These are phyloP conservation scores for Suillus paluster DNA, from an alignment of 768 basidiomycete genomes.

Conservation along the genomic window DNA sequence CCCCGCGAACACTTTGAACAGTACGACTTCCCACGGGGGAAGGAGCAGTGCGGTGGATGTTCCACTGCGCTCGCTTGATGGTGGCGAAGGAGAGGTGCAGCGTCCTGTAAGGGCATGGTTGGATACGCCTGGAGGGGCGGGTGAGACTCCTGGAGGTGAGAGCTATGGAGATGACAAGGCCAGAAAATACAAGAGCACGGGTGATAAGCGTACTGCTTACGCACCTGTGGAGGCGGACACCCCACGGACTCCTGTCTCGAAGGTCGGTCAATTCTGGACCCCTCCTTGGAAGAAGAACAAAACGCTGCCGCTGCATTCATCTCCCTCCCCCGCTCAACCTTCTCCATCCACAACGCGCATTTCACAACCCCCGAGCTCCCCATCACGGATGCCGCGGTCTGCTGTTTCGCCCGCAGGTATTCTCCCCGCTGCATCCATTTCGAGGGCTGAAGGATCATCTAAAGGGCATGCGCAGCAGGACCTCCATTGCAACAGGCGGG, in stretches of 20 bases:
- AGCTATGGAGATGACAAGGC: background rate
- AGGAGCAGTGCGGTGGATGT: conserved; percentile 1
- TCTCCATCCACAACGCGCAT: conserved; percentile 18
- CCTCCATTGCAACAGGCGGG: conserved; percentile 5
- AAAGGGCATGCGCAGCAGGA: conserved; percentile 21
- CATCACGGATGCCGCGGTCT: background rate
- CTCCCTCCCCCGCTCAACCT: background rate
- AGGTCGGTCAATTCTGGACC: background rate
- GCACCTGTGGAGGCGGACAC: background rate
- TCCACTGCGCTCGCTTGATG: background rate
- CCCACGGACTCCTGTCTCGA: background rate
- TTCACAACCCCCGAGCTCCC: conserved; percentile 5
- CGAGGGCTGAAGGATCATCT: background rate
- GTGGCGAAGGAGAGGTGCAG: background rate
- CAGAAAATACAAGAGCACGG: background rate
- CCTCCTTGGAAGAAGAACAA: conserved; percentile 1
- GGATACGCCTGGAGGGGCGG: background rate
- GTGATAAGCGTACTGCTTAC: background rate
- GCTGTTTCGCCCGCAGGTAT: background rate
- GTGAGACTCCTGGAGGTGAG: background rate
- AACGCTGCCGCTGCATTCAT: background rate
- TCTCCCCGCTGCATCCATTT: conserved; percentile 17
- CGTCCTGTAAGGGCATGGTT: conserved; percentile 1
- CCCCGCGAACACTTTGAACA: background rate
- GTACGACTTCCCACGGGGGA: background rate